A percentile compares a stretch with the other conserved stretches of the same genome.
Conservation (phyloP, 257 asterid genomes). For the Nemophila menziesii region DNA sequence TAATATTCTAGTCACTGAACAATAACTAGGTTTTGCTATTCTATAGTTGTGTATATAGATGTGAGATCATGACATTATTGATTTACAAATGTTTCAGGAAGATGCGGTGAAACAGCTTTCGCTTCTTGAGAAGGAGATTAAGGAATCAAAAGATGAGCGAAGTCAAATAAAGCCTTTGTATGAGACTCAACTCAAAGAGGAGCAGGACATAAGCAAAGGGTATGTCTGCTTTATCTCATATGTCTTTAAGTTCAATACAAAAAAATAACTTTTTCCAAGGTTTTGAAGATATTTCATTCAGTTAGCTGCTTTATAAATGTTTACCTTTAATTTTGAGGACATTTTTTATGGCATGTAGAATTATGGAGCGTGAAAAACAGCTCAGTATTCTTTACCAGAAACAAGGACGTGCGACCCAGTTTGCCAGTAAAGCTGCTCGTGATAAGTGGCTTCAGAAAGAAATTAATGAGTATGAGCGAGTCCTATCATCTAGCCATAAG, state of each 20-base stretch:
- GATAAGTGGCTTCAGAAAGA: slow-evolving; percentile 90
- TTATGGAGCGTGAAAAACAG: slow-evolving; percentile 96
- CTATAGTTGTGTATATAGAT: not conserved
- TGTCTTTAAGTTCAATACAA: not conserved
- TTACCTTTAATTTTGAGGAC: not conserved
- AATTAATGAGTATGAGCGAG: slow-evolving; percentile 79
- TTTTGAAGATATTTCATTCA: not conserved
- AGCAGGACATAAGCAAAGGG: slow-evolving; percentile 81
- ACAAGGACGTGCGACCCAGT: slow-evolving; percentile 98
- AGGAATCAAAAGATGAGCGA: slow-evolving; percentile 55
- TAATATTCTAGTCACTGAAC: slow-evolving; percentile 15
- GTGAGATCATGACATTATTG: slow-evolving; percentile 6
- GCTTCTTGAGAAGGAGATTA: slow-evolving; percentile 69
- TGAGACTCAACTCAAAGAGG: slow-evolving; percentile 60
- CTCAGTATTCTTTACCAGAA: slow-evolving; percentile 98
- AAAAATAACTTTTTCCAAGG: not conserved
- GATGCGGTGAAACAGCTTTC: slow-evolving; percentile 73
- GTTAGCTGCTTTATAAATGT: slow-evolving; percentile 1
- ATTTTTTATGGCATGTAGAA: slow-evolving; percentile 30
- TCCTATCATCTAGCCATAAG: slow-evolving; percentile 50
- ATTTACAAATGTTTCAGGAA: slow-evolving; percentile 45
- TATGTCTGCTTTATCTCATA: slow-evolving; percentile 20
- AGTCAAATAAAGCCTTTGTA: slow-evolving; percentile 42
- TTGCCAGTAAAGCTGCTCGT: slow-evolving; percentile 78
- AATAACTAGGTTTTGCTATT: slow-evolving; percentile 9